These are phyloP conservation scores for Asterophora parasitica DNA, from an alignment of 768 basidiomycete genomes.

Conservation along the genomic window DNA sequence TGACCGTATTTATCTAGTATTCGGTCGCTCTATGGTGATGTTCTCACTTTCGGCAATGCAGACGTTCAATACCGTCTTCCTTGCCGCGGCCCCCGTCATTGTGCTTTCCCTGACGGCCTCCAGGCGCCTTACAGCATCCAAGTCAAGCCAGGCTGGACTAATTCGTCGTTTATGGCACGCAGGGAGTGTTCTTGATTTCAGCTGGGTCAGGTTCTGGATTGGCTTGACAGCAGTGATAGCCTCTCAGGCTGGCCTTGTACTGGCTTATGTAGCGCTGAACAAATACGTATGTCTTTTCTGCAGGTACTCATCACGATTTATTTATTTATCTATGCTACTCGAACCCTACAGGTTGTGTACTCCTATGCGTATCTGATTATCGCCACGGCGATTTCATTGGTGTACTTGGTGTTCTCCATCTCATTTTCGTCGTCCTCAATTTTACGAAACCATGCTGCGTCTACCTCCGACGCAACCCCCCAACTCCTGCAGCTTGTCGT, in stretches of 20 bases:
- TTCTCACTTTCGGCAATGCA: slow-evolving; percentile 49
- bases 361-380: slow-evolving; percentile 51
- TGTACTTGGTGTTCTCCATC: slow-evolving; percentile 44
- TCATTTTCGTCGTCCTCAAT: slow-evolving; percentile 29
- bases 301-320: not conserved
- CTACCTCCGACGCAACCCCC: not conserved
- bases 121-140: slow-evolving; percentile 15
- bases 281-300: slow-evolving; percentile 48
- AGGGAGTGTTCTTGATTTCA: slow-evolving; percentile 7
- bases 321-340: not conserved
- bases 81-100: slow-evolving; percentile 60
- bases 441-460: not conserved
- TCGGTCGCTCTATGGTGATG: slow-evolving; percentile 48
- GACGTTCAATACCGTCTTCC: slow-evolving; percentile 51
- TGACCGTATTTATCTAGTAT: slow-evolving; percentile 38
- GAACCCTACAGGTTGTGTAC: slow-evolving; percentile 49
- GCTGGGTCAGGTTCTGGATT: slow-evolving; percentile 60
- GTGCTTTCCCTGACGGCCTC: slow-evolving; percentile 35
- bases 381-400: slow-evolving; percentile 41
- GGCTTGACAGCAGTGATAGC: slow-evolving; percentile 42
- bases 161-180: not conserved
- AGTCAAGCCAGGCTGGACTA: slow-evolving; percentile 6
- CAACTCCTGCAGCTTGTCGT: slow-evolving; percentile 47
- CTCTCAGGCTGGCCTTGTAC: slow-evolving; percentile 43
- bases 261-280: slow-evolving; percentile 49